Conservation (phyloP, 75 land plant species). For the Ceratopteris richardii region DNA sequence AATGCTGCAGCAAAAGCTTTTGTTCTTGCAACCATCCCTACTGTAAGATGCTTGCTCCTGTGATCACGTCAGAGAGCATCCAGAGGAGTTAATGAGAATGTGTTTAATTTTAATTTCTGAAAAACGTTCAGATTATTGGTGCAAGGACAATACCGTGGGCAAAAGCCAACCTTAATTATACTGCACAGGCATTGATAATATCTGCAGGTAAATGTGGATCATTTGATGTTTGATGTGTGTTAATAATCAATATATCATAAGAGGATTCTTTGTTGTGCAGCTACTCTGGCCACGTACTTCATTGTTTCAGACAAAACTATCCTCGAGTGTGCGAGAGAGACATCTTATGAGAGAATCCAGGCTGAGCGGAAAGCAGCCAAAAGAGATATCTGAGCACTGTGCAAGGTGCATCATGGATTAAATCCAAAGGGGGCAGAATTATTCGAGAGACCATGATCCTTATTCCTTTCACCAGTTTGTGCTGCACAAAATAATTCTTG, state of each 20-base stretch:
- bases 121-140: constrained; percentile 44
- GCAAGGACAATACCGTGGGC: constrained; percentile 70
- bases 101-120: too few species aligned
- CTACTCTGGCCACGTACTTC: constrained; percentile 57
- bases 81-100: too few species aligned
- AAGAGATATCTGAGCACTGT: too few species aligned
- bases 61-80: constrained; percentile 1
- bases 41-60: constrained; percentile 27
- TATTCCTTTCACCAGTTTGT: too few species aligned
- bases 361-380: not conserved
- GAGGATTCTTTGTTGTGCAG: constrained; percentile 34
- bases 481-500: too few species aligned
- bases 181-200: constrained; percentile 74
- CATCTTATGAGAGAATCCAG: not conserved
- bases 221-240: not conserved
- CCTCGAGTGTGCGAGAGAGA: constrained; percentile 40
- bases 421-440: too few species aligned
- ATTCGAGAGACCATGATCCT: too few species aligned
- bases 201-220: constrained; percentile 59
- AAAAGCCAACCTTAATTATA: constrained; percentile 71
- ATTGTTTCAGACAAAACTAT: constrained; percentile 59
- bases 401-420: too few species aligned
- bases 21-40: constrained; percentile 52
- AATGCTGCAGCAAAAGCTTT: constrained; percentile 55
- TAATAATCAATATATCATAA: too few species aligned